phyloP scores from a whole-genome alignment of 2,329 filamentous ascomycete species.

The Corynespora cassiicola region DNA sequence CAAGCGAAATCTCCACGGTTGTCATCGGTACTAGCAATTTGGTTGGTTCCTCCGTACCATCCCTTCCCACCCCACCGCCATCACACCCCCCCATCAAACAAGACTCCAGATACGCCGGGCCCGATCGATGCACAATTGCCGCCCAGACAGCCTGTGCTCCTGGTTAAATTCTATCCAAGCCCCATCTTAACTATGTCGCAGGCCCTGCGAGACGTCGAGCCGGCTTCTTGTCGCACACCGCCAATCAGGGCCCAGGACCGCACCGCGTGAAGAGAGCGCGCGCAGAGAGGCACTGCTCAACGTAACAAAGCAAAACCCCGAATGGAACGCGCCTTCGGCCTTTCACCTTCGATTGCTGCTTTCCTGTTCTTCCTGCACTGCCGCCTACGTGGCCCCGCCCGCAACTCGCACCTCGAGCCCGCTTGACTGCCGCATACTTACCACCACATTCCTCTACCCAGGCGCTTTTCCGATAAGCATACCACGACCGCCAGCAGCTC shows the following conservation, averaged over 20 bases:
- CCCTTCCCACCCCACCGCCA: too few relatives aligned
- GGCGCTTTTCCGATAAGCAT: not conserved
- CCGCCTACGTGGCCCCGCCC: constrained; percentile 15
- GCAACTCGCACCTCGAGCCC: not conserved
- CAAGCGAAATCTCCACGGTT: too few relatives aligned
- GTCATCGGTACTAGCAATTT: too few relatives aligned
- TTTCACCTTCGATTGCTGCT: constrained; percentile 12
- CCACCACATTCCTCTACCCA: not conserved
- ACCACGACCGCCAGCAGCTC: constrained; percentile 1
- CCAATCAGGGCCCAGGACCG: constrained; percentile 31
- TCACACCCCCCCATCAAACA: too few relatives aligned
- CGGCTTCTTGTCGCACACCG: constrained; percentile 17
- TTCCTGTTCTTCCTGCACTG: constrained; percentile 19
- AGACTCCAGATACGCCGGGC: too few relatives aligned
- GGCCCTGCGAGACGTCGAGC: too few relatives aligned
- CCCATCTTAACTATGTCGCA: too few relatives aligned
- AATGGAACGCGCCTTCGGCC: constrained; percentile 19
- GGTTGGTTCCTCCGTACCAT: too few relatives aligned
- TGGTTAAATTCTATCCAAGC: too few relatives aligned
- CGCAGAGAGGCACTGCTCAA: constrained; percentile 25
- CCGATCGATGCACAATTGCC: too few relatives aligned
- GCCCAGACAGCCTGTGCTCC: too few relatives aligned
- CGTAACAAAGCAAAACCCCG: constrained; percentile 25
- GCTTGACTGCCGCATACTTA: not conserved
- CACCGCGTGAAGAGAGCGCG: constrained; percentile 27